A percentile compares a stretch with the other conserved stretches of the same genome.
These are phyloP conservation scores for Nakataea oryzae DNA, from an alignment of 2,329 filamentous ascomycete genomes.

Conservation along the genomic window DNA sequence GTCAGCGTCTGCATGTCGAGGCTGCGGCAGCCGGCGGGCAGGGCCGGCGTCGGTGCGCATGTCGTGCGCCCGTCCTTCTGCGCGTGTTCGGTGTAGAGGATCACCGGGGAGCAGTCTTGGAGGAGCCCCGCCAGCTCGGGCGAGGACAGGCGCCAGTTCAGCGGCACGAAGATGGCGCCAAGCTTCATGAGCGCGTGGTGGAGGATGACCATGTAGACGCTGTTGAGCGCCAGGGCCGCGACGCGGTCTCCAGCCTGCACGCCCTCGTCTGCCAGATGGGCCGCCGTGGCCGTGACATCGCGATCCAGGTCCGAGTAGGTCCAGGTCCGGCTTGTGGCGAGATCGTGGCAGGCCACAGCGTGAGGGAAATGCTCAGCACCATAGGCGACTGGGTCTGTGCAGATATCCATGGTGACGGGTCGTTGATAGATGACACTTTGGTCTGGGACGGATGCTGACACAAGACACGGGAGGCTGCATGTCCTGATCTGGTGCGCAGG, in stretches of 20 bases:
- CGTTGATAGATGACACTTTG: too few relatives aligned
- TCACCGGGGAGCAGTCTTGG: slow-evolving; percentile 1
- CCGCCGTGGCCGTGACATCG: not conserved
- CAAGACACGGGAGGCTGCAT: too few relatives aligned
- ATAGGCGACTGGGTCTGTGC: not conserved
- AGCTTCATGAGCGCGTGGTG: slow-evolving; percentile 4
- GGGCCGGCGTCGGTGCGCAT: not conserved
- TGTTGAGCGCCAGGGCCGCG: slow-evolving; percentile 3
- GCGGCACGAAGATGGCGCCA: slow-evolving; percentile 6
- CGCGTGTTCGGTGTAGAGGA: not conserved
- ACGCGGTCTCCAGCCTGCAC: slow-evolving; percentile 4
- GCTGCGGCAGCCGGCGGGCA: not conserved
- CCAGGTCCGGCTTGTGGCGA: not conserved
- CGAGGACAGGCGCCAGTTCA: slow-evolving; percentile 5
- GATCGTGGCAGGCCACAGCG: not conserved
- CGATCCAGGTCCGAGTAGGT: slow-evolving; percentile 3
- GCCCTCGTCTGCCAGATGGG: not conserved
- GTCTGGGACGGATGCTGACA: too few relatives aligned
- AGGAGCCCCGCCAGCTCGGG: not conserved
- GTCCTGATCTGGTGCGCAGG: too few relatives aligned
- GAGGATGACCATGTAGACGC: slow-evolving; percentile 4
- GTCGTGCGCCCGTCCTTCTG: not conserved
- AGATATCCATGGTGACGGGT: not conserved
- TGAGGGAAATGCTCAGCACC: too few relatives aligned
- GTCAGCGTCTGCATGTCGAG: not conserved